Base-by-base conservation (phyloP, 805 yeast genomes). In the Candida quercuum region DNA sequence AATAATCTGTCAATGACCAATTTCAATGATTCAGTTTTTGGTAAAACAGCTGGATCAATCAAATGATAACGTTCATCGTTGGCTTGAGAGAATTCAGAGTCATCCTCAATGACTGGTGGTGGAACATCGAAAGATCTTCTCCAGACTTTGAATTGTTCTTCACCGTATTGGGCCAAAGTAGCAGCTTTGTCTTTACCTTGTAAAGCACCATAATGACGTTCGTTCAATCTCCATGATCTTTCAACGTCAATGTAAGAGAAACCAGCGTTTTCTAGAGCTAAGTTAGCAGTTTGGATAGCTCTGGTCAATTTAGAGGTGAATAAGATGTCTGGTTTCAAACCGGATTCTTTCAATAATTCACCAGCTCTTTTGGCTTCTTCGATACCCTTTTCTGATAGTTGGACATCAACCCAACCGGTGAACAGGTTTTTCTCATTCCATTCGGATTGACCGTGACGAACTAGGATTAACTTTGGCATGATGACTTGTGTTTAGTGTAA, bases 401-500 rank as follows among this genome's bases (percentile, higher is more conserved):
- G 72, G 54, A 87, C 95, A 67, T 89, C 98, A 47, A 91, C 97
- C 98, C 98, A 89, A 61, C 98, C 98, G 66, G 97, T 89, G 83
- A 89, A 89, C 54, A 89, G 76, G 78, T 89, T 91, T 76, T 87
- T 86, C 69, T 87, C 95, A 70, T 89, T 89, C 98, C 98, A 89
- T 68, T 86, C 97, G 72, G 95, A 86, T 76, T 91, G 96, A 59
- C 98, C 98, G 89, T 89, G 98, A 77, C 98, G 89, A 54, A 91
- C 88, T 63, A 89, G 76, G 63, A 89, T 80, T 67, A 89, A 76
- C 69, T 85, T 87, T 59, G 71, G 70, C 72, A 67, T 66, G 4
- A 4, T 17, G 17, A 6, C 11, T 10, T 60, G 45, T 43, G 20
- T n/a, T n/a, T n/a, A n/a, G n/a, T 24, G 5, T 21, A n/a, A 7